Conservation (phyloP, 106 monocot species). For the Alisma plantagoaquatica region DNA sequence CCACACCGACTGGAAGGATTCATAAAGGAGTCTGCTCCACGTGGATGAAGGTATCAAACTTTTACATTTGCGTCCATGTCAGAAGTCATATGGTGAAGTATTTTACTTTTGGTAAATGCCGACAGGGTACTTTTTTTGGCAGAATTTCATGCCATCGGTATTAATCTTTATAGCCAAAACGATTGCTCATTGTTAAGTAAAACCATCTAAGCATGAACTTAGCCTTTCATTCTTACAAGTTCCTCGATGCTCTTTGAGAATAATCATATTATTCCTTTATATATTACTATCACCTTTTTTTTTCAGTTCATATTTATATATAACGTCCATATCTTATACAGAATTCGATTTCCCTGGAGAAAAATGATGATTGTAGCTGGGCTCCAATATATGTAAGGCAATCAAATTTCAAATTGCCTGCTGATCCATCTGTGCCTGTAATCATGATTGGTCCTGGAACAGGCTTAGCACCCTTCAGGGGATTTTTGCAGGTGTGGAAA, state of each 20-base stretch:
- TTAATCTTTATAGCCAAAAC: too few species aligned
- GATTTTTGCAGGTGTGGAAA: conserved; percentile 69
- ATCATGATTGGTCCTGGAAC: conserved; percentile 90
- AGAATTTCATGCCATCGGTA: too few species aligned
- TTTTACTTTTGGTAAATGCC: too few species aligned
- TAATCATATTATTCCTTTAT: too few species aligned
- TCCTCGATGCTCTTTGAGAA: too few species aligned
- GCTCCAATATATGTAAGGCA: conserved; percentile 71
- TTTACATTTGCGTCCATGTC: too few species aligned
- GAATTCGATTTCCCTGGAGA: conserved; percentile 44
- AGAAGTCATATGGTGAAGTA: too few species aligned
- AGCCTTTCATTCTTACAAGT: too few species aligned
- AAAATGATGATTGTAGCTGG: conserved; percentile 57
- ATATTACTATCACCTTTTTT: too few species aligned
- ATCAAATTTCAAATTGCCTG: conserved; percentile 77
- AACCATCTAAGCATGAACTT: too few species aligned
- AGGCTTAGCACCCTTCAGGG: conserved; percentile 80
- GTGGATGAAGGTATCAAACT: conserved; percentile 99
- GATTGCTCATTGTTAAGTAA: too few species aligned
- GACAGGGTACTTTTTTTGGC: too few species aligned
- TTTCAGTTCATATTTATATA: conserved; percentile 7
- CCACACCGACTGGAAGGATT: conserved; percentile 85
- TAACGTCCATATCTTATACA: conserved; percentile 13
- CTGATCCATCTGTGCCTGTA: conserved; percentile 51
- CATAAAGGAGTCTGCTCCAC: conserved; percentile 93